Base-by-base conservation (phyloP, 1,284 basidiomycete genomes). In the Taiwanofungus camphoratus region DNA sequence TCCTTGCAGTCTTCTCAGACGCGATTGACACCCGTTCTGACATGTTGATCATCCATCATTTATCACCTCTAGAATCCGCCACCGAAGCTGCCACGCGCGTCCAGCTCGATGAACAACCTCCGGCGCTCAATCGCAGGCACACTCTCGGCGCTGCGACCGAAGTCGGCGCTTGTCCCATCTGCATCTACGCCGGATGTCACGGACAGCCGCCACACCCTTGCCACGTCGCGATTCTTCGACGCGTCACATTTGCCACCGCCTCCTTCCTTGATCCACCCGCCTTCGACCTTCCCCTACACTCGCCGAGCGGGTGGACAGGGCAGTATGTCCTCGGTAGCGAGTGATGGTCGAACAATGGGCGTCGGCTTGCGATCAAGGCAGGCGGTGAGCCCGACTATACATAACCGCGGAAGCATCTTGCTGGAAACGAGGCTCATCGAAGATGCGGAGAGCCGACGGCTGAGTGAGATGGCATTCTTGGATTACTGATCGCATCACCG, bases 401-500 rank as follows among this genome's bases (percentile, higher is more conserved):
- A 86, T 55, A 77, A 63, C 48, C 57, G 65, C 11, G 79, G 70
- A 40, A 77, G 67, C 42, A 80, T 86, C 38, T 44, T 76, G 49
- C 44, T 68, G 27, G 69, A 77, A 61, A 63, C 73, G 42, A 68
- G 57, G 39, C 62, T 62, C 31, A 83, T 86, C 37, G 64, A 76
- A 57, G 80, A 86, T 52, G 79, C 76, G 18, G 82, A 86, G 65
- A 74, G 68, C 51, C 64, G 82, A 57, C 63, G 80, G 58, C 63
- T 85, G 65, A 77, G 77, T 43, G 83, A 85, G 65, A 60, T 84
- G 55, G 82, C 81, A 45, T 86, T 85, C 58, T 62, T 85, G 53
- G 69, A 70, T 30, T 44, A 41, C 33, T 47, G 29, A 41, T 33
- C n/a, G n/a, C n/a, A n/a, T n/a, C n/a, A n/a, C n/a, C n/a, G n/a